A percentile compares a stretch with the other conserved stretches of the same genome.
phyloP scores from a whole-genome alignment of 306 rosid genomes.

The Oxytropis ochrocephala region DNA sequence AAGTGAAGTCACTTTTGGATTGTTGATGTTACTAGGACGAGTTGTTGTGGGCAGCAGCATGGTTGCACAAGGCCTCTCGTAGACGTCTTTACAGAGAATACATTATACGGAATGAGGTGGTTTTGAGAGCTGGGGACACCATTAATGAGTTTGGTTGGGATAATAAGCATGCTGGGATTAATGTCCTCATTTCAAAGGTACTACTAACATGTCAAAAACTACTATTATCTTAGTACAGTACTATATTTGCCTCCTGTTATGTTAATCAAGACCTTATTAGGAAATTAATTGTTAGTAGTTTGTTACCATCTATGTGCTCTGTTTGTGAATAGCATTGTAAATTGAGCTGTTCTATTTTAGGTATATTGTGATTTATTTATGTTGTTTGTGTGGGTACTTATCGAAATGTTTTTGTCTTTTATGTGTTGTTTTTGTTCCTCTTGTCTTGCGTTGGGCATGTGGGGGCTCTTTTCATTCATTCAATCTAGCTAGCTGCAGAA shows the following conservation, averaged over 20 bases:
- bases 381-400: neutral
- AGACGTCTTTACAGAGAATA: constrained; percentile 83
- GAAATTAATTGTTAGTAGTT: too few relatives aligned
- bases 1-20: neutral
- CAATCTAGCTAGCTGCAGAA: constrained; percentile 25
- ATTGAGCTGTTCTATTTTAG: neutral
- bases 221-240: too few relatives aligned
- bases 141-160: constrained; percentile 99
- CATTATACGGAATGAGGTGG: constrained; percentile 80
- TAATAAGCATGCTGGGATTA: constrained; percentile 99
- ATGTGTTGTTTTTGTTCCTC: constrained; percentile 29
- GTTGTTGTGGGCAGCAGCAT: constrained; percentile 93
- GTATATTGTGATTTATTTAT: neutral
- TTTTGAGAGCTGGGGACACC: constrained; percentile 87
- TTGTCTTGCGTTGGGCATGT: constrained; percentile 40
- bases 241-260: too few relatives aligned
- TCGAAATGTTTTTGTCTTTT: constrained; percentile 34
- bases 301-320: too few relatives aligned
- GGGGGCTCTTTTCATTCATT: constrained; percentile 30
- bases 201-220: neutral
- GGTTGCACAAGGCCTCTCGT: constrained; percentile 96
- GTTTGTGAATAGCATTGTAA: too few relatives aligned
- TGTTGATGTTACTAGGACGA: constrained; percentile 57
- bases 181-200: constrained; percentile 91
- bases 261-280: too few relatives aligned